Conservation (phyloP, 768 basidiomycete genomes). For the Cytidiella melzeri region DNA sequence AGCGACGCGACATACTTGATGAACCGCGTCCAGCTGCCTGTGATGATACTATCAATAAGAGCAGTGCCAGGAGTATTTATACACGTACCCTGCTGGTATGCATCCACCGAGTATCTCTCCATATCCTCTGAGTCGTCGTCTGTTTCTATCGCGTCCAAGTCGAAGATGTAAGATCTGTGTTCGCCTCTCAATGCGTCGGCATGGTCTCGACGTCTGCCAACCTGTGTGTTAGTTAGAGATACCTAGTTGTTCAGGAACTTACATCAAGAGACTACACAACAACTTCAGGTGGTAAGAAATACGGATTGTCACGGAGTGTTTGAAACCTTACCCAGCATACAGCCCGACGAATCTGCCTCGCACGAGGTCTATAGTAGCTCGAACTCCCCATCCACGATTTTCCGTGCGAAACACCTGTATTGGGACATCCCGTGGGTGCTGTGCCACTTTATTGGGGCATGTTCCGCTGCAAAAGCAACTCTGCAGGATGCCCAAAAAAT, state of each 20-base stretch:
- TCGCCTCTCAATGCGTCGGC: conserved; percentile 29
- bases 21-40: conserved; percentile 76
- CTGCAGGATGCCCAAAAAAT: conserved; percentile 1
- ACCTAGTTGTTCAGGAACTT: conserved; percentile 21
- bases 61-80: not conserved
- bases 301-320: not conserved
- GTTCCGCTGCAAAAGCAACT: conserved; percentile 40
- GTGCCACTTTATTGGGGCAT: conserved; percentile 60
- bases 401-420: conserved; percentile 64
- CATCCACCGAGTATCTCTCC: conserved; percentile 49
- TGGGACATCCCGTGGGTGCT: conserved; percentile 47
- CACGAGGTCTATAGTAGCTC: conserved; percentile 35
- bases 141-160: conserved; percentile 52
- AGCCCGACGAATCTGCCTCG: conserved; percentile 59
- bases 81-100: conserved; percentile 43
- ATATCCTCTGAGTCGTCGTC: conserved; percentile 28
- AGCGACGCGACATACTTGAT: conserved; percentile 47
- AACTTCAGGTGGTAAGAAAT: conserved; percentile 1
- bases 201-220: conserved; percentile 40
- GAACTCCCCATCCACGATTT: conserved; percentile 59
- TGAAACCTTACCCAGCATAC: conserved; percentile 55
- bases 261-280: conserved; percentile 40
- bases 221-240: conserved; percentile 1
- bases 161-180: conserved; percentile 48
- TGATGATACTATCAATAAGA: not conserved